Conservation (phyloP, 495 filamentous ascomycete genomes). For the Aspergillus taichungensis region DNA sequence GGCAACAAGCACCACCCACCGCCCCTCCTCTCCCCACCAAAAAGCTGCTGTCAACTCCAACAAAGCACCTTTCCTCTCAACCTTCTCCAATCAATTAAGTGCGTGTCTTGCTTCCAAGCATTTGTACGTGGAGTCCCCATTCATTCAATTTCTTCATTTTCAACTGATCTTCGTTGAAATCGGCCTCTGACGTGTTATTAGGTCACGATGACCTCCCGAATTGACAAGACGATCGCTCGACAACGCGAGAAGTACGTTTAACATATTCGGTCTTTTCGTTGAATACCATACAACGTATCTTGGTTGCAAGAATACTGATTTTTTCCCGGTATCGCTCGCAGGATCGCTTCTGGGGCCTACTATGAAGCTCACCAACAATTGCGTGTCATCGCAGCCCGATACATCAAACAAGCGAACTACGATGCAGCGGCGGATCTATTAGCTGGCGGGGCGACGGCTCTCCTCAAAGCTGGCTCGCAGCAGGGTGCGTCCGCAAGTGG, state of each 20-base stretch:
- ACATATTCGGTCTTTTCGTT: neutral
- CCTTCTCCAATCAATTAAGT: no score
- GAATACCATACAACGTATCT: neutral
- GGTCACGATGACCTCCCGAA: constrained; percentile 48
- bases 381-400: constrained; percentile 84
- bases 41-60: no score
- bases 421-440: constrained; percentile 78
- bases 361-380: constrained; percentile 99
- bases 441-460: constrained; percentile 69
- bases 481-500: constrained; percentile 75
- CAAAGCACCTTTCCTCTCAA: no score
- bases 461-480: constrained; percentile 68
- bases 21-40: no score
- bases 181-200: no score
- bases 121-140: no score
- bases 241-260: constrained; percentile 55
- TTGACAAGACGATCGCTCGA: constrained; percentile 65
- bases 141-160: no score
- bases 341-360: constrained; percentile 84
- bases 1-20: no score
- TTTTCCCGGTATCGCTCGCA: constrained; percentile 22
- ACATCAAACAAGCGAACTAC: constrained; percentile 79
- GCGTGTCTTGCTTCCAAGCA: no score
- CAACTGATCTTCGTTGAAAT: no score
- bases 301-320: constrained; percentile 6